Evolutionary conservation across 208 protist species (phyloP).

Genomic region (Acanthamoeba triangularis): DNA sequence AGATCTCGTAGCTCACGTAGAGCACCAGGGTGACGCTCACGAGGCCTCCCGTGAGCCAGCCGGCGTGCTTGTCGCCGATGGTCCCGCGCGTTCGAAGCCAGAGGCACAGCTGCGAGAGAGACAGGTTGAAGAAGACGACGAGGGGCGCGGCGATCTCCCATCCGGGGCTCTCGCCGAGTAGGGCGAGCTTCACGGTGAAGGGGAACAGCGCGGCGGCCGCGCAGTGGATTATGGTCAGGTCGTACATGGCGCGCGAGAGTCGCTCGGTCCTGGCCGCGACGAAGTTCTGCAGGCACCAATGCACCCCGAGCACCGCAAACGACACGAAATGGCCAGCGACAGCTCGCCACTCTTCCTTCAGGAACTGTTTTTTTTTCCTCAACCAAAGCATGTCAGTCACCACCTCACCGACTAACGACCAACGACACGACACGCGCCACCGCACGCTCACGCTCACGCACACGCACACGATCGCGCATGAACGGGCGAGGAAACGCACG

Average conservation of each 20-base stretch:
- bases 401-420: background rate
- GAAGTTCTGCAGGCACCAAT: constrained; percentile 29
- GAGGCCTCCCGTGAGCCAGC: too few relatives aligned
- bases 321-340: constrained; percentile 7
- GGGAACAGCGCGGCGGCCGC: constrained; percentile 6
- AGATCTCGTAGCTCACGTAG: too few relatives aligned
- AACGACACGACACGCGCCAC: background rate
- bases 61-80: background rate
- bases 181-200: constrained; percentile 23
- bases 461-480: too few relatives aligned
- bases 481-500: background rate
- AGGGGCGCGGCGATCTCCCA: background rate
- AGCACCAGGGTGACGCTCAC: too few relatives aligned
- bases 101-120: background rate
- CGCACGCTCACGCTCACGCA: background rate
- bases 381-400: background rate
- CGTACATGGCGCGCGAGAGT: background rate
- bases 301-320: background rate
- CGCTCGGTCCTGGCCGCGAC: background rate
- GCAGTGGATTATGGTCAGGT: background rate
- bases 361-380: background rate
- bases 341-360: background rate
- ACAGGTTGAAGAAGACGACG: background rate
- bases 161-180: background rate
- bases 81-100: background rate